These are phyloP conservation scores for Plectranthus barbatus DNA, from an alignment of 257 asterid genomes.

Conservation along the genomic window DNA sequence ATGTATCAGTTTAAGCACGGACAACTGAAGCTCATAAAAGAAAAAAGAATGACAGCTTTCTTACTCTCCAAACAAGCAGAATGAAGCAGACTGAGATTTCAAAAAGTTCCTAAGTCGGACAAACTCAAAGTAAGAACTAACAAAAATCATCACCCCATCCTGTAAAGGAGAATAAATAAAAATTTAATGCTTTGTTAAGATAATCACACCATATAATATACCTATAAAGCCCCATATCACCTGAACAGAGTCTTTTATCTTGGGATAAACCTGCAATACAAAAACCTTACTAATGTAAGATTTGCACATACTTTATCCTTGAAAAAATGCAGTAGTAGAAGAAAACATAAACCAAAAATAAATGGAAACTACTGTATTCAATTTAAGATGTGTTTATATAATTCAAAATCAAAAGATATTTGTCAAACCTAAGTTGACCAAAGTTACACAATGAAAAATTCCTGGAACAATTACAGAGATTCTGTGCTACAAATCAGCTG, in stretches of 20 bases:
- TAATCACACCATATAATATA: background rate
- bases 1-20: background rate
- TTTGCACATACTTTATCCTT: background rate
- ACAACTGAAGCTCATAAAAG: background rate
- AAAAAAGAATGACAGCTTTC: conserved; percentile 12
- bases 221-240: conserved; percentile 27
- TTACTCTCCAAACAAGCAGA: conserved; percentile 93
- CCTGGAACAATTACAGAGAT: background rate
- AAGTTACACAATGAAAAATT: background rate
- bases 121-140: conserved; percentile 84
- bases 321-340: background rate
- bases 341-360: too few species aligned
- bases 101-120: conserved; percentile 75
- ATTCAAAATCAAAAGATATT: background rate
- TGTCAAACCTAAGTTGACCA: background rate
- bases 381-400: background rate
- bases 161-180: conserved; percentile 22
- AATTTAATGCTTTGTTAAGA: background rate
- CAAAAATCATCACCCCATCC: conserved; percentile 82
- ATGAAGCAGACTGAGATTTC: conserved; percentile 76
- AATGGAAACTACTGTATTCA: background rate
- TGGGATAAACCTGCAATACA: conserved; percentile 77
- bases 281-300: conserved; percentile 7
- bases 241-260: conserved; percentile 78
- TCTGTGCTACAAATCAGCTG: too few species aligned